Conservation (phyloP, 495 filamentous ascomycete species). For the Podospora pseudocomata region DNA sequence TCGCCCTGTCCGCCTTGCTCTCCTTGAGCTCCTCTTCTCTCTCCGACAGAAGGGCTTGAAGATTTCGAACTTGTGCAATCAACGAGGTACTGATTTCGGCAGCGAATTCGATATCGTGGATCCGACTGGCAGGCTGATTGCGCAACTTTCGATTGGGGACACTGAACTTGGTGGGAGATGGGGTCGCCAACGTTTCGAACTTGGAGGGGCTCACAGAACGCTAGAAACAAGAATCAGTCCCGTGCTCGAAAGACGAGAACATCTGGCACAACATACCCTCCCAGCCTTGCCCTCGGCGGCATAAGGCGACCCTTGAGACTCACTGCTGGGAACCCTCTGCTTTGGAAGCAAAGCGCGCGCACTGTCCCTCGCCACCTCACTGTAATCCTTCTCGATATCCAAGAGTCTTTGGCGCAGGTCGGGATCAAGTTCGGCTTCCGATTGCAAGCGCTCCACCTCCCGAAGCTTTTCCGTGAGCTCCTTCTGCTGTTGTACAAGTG, state of each 20-base stretch:
- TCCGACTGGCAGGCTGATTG: slow-evolving; percentile 80
- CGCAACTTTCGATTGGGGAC: slow-evolving; percentile 80
- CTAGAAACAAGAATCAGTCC: slow-evolving; percentile 40
- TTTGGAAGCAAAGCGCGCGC: slow-evolving; percentile 87
- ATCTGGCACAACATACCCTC: slow-evolving; percentile 42
- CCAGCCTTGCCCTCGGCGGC: slow-evolving; percentile 51
- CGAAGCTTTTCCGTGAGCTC: slow-evolving; percentile 75
- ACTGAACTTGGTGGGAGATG: slow-evolving; percentile 84
- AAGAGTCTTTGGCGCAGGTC: slow-evolving; percentile 78
- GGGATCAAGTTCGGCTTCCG: slow-evolving; percentile 75
- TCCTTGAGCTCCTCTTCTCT: slow-evolving; percentile 81
- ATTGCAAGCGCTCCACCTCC: slow-evolving; percentile 77
- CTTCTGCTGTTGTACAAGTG: slow-evolving; percentile 77
- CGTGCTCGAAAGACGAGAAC: background rate
- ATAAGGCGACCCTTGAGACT: slow-evolving; percentile 62
- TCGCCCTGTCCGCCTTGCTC: slow-evolving; percentile 66
- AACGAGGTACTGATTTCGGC: slow-evolving; percentile 91
- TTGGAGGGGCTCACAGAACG: slow-evolving; percentile 71
- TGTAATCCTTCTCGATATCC: slow-evolving; percentile 90
- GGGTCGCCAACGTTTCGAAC: slow-evolving; percentile 77
- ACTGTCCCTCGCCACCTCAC: slow-evolving; percentile 87
- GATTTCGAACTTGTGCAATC: slow-evolving; percentile 79
- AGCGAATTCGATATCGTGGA: slow-evolving; percentile 93
- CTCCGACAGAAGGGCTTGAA: slow-evolving; percentile 79
- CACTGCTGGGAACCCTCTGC: slow-evolving; percentile 64